Evolutionary conservation across 805 yeast species (phyloP).

Genomic region (Kodamaea restingae): DNA sequence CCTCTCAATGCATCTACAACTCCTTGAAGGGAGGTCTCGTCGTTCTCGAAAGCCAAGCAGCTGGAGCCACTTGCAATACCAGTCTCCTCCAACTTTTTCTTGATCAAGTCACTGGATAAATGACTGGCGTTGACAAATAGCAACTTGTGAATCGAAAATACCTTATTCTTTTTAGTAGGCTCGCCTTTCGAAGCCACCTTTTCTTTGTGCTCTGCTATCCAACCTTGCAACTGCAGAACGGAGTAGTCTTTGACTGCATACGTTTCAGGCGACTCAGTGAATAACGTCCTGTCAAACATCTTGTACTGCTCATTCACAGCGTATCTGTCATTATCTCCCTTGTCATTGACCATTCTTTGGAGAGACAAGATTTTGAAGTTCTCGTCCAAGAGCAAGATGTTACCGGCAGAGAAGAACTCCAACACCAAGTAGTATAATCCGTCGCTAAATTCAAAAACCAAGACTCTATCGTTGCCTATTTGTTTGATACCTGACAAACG

Average conservation of each 20-base stretch:
- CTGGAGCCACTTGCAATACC: conserved; percentile 46
- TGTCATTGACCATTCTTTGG: conserved; percentile 75
- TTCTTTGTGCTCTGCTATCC: conserved; percentile 38
- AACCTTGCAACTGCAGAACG: conserved; percentile 27
- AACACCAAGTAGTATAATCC: conserved; percentile 73
- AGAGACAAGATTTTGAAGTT: conserved; percentile 63
- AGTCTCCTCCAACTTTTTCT: conserved; percentile 45
- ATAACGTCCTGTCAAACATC: conserved; percentile 53
- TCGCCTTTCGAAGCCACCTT: conserved; percentile 16
- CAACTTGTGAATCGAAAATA: conserved; percentile 63
- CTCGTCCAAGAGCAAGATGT: conserved; percentile 71
- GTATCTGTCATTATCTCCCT: conserved; percentile 57
- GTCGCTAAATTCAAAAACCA: conserved; percentile 80
- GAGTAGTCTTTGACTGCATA: conserved; percentile 20
- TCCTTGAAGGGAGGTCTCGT: conserved; percentile 25
- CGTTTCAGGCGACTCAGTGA: conserved; percentile 20
- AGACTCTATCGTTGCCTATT: conserved; percentile 75
- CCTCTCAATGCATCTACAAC: conserved; percentile 41
- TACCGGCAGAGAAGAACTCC: conserved; percentile 95
- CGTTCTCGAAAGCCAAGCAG: conserved; percentile 25
- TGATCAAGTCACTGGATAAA: conserved; percentile 74
- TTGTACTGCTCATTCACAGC: conserved; percentile 73
- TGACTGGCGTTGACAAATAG: conserved; percentile 66
- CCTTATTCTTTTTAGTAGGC: conserved; percentile 35
- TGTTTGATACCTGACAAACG: conserved; percentile 71